Conservation (phyloP, 2,329 filamentous ascomycete species). For the Teratosphaeria zuluensis region DNA sequence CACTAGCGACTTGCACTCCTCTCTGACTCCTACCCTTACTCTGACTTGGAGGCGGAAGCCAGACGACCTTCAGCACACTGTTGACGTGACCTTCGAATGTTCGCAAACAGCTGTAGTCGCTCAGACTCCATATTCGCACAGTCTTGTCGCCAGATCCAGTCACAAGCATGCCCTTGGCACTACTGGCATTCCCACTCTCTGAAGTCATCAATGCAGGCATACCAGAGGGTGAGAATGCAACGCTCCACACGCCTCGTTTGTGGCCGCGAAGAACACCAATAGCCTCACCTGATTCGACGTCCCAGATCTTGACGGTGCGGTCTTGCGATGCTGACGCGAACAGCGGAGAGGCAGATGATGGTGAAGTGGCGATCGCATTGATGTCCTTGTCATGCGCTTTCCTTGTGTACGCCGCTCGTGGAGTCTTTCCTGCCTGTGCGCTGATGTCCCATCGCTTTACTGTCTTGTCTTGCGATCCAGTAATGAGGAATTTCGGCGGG, state of each 20-base stretch:
- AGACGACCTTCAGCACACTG: slow-evolving; percentile 85
- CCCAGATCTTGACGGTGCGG: slow-evolving; percentile 95
- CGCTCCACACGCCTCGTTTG: slow-evolving; percentile 90
- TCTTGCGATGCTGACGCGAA: slow-evolving; percentile 97
- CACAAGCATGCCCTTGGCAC: slow-evolving; percentile 68
- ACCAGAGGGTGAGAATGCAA: slow-evolving; percentile 74
- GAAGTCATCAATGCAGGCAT: slow-evolving; percentile 64
- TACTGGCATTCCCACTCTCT: slow-evolving; percentile 51
- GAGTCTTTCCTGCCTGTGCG: slow-evolving; percentile 33
- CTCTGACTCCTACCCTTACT: slow-evolving; percentile 39
- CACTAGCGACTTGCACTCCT: slow-evolving; percentile 67
- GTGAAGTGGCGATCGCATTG: slow-evolving; percentile 71
- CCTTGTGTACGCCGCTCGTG: slow-evolving; percentile 69
- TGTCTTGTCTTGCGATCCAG: slow-evolving; percentile 90
- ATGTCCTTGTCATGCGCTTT: slow-evolving; percentile 99
- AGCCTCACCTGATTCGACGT: slow-evolving; percentile 76
- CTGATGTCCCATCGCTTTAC: slow-evolving; percentile 86
- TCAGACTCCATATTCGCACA: slow-evolving; percentile 85
- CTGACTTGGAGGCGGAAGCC: slow-evolving; percentile 52
- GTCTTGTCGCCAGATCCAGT: slow-evolving; percentile 96
- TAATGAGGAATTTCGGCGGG: slow-evolving; percentile 75
- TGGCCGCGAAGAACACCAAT: slow-evolving; percentile 88
- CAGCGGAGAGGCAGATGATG: slow-evolving; percentile 58
- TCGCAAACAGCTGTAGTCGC: slow-evolving; percentile 82
- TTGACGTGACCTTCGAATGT: slow-evolving; percentile 97